Percentiles rank a stretch among this genome's conserved stretches.
Conservation (phyloP, 257 asterid genomes). For the Solanum arcanum region DNA sequence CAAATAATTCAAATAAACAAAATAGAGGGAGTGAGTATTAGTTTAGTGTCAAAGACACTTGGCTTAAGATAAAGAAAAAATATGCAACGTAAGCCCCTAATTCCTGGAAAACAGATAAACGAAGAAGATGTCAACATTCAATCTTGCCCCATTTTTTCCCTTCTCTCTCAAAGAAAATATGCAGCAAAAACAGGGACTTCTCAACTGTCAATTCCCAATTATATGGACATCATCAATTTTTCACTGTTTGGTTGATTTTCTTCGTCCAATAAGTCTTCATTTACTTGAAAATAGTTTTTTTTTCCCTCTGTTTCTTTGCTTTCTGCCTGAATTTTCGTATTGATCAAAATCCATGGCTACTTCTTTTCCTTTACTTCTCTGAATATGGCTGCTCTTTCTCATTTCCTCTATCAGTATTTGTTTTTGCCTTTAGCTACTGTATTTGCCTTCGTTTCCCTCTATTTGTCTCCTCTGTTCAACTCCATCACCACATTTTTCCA, state of each 20-base stretch:
- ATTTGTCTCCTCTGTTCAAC: constrained; percentile 28
- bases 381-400: constrained; percentile 35
- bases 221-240: not conserved
- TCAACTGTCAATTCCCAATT: not conserved
- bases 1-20: too few relatives aligned
- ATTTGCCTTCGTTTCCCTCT: constrained; percentile 21
- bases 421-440: not conserved
- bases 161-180: not conserved
- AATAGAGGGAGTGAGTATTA: too few relatives aligned
- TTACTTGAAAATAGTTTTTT: not conserved
- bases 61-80: not conserved
- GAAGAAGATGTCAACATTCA: not conserved
- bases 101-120: not conserved
- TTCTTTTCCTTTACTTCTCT: not conserved
- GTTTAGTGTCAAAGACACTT: not conserved
- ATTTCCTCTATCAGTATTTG: not conserved
- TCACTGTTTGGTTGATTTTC: constrained; percentile 62
- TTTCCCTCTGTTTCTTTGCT: not conserved
- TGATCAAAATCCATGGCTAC: not conserved
- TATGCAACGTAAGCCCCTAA: not conserved
- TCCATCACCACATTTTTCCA: constrained; percentile 21
- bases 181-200: not conserved
- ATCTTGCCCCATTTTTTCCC: not conserved
- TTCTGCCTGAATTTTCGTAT: constrained; percentile 5
- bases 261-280: constrained; percentile 12